phyloP scores from a whole-genome alignment of 2,329 filamentous ascomycete genomes.

The Paecilomyces sp. region DNA sequence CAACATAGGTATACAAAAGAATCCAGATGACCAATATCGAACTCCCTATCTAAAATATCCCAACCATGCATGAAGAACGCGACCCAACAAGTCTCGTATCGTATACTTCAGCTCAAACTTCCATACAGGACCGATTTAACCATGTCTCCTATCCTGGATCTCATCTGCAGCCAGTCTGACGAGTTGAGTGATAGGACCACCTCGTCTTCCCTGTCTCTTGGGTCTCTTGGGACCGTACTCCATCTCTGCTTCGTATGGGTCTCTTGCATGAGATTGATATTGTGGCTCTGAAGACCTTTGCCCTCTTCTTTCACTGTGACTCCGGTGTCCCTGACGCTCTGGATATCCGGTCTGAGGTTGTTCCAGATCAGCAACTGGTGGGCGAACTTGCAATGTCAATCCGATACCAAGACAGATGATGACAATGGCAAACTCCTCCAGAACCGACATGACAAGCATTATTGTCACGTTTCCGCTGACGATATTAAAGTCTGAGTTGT shows the following conservation, averaged over 20 bases:
- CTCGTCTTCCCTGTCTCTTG: neutral
- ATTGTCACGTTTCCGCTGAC: constrained; percentile 15
- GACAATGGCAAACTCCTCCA: constrained; percentile 24
- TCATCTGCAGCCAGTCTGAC: neutral
- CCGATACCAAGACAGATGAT: constrained; percentile 17
- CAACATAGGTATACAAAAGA: too few species aligned
- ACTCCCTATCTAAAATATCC: too few species aligned
- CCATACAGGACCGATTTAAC: neutral
- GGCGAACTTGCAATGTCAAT: constrained; percentile 10
- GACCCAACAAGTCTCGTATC: too few species aligned
- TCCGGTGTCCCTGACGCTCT: neutral
- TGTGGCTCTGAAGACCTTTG: neutral
- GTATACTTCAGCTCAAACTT: too few species aligned
- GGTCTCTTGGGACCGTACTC: neutral
- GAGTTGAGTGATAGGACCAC: neutral
- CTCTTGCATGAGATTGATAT: neutral
- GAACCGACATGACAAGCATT: constrained; percentile 20
- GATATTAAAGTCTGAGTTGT: constrained; percentile 15
- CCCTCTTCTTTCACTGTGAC: neutral
- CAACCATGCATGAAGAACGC: too few species aligned
- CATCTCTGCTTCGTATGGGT: neutral
- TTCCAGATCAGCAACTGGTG: neutral
- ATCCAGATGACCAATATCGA: too few species aligned
- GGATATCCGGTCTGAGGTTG: neutral
- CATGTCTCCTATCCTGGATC: neutral